These are phyloP conservation scores for Nosema muscidifuracis DNA, from an alignment of 371 early-diverging fungal species.

Conservation along the genomic window DNA sequence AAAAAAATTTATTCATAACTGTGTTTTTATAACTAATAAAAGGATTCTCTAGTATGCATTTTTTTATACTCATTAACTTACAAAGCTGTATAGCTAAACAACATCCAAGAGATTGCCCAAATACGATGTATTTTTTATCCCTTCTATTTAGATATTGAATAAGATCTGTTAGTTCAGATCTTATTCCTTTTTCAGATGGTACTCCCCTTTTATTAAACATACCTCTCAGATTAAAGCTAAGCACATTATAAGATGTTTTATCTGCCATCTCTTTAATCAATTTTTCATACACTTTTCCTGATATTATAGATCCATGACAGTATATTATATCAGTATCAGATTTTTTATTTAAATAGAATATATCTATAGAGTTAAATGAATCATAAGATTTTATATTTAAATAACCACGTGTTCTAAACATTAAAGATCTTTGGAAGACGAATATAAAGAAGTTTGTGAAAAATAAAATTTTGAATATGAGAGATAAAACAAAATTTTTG, in stretches of 20 bases:
- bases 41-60: constrained; percentile 6
- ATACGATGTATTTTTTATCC: not conserved
- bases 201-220: constrained; percentile 3
- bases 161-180: not conserved
- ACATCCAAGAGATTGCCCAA: constrained; percentile 6
- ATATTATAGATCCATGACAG: constrained; percentile 3
- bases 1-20: not conserved
- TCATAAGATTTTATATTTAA: not conserved
- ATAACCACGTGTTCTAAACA: not conserved
- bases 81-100: not conserved
- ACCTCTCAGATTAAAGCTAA: constrained; percentile 9
- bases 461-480: no score
- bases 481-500: no score
- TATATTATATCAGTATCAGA: constrained; percentile 33
- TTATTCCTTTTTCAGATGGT: constrained; percentile 1
- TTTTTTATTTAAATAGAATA: constrained; percentile 5
- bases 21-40: not conserved
- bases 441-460: not conserved
- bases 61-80: not conserved
- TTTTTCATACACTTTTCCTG: not conserved
- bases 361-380: not conserved
- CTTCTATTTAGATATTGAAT: not conserved
- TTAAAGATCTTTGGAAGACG: not conserved
- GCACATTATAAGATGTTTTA: constrained; percentile 12
- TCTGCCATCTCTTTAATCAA: constrained; percentile 7